Evolutionary conservation across 2,329 filamentous ascomycete genomes (phyloP).

Genomic region (Grosmannia clavigera): DNA sequence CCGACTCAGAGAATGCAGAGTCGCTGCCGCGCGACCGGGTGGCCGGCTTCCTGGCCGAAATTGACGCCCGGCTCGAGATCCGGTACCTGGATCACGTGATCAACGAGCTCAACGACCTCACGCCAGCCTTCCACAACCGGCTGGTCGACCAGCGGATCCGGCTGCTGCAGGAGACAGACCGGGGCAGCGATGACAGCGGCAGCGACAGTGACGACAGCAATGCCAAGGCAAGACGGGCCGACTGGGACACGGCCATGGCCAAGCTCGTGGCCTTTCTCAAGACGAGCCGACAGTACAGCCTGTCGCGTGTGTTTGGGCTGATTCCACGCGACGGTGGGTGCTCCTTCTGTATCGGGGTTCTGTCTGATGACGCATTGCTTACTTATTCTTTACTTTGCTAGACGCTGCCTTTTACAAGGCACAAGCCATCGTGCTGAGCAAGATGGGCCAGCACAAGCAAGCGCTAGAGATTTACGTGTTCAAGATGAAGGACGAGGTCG

Average conservation of each 20-base stretch:
- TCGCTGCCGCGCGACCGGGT: slow-evolving; percentile 69
- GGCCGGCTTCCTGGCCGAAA: slow-evolving; percentile 56
- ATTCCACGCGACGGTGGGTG: slow-evolving; percentile 66
- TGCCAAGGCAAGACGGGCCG: slow-evolving; percentile 18
- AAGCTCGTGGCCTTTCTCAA: slow-evolving; percentile 65
- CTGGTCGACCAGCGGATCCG: slow-evolving; percentile 60
- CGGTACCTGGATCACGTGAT: slow-evolving; percentile 87
- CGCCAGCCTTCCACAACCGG: slow-evolving; percentile 75
- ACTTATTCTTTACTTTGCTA: slow-evolving; percentile 20
- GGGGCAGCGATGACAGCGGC: not conserved
- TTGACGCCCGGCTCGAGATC: slow-evolving; percentile 61
- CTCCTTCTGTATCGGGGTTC: not conserved
- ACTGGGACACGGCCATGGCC: slow-evolving; percentile 46
- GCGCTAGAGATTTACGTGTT: slow-evolving; percentile 97
- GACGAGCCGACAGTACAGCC: slow-evolving; percentile 68
- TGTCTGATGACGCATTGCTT: not conserved
- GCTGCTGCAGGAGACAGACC: slow-evolving; percentile 31
- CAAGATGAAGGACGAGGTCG: slow-evolving; percentile 72
- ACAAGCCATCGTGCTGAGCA: slow-evolving; percentile 79
- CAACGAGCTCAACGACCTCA: slow-evolving; percentile 70
- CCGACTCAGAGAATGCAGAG: slow-evolving; percentile 91
- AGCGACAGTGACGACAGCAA: not conserved
- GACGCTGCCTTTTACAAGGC: slow-evolving; percentile 81
- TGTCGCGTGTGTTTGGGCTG: slow-evolving; percentile 61
- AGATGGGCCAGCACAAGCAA: slow-evolving; percentile 91